These are phyloP conservation scores for Phytophthora constricta DNA, from an alignment of 352 stramenopile genomes.

Conservation along the genomic window DNA sequence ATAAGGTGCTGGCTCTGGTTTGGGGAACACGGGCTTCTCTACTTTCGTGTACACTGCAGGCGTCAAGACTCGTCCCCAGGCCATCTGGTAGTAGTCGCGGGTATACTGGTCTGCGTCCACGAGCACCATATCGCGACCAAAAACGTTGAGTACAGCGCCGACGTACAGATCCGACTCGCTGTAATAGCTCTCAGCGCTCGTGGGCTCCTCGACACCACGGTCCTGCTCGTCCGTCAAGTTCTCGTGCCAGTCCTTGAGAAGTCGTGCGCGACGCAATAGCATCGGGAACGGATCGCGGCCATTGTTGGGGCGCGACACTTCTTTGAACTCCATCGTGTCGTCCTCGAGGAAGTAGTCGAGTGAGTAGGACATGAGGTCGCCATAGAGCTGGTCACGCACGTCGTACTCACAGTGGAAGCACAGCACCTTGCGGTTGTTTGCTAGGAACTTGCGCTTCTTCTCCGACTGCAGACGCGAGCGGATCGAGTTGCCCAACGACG, in stretches of 20 bases:
- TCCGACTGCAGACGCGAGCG: conserved; percentile 67
- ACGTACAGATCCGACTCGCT: conserved; percentile 72
- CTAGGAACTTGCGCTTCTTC: conserved; percentile 89
- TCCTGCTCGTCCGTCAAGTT: conserved; percentile 76
- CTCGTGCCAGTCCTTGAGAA: conserved; percentile 77
- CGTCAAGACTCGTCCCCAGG: conserved; percentile 60
- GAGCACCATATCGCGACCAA: conserved; percentile 68
- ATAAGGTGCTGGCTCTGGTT: conserved; percentile 66
- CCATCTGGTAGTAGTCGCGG: conserved; percentile 75
- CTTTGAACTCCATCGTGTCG: conserved; percentile 90
- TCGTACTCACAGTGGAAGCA: conserved; percentile 90
- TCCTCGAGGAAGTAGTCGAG: conserved; percentile 91
- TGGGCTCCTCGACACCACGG: conserved; percentile 77
- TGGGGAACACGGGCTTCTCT: conserved; percentile 56
- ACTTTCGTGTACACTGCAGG: conserved; percentile 51
- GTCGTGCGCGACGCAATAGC: conserved; percentile 63
- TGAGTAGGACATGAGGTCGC: conserved; percentile 80
- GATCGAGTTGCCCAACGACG: conserved; percentile 75
- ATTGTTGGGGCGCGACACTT: conserved; percentile 81
- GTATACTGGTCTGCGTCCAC: conserved; percentile 84
- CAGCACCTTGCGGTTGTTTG: conserved; percentile 87
- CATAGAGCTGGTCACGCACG: conserved; percentile 77
- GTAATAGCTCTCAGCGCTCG: conserved; percentile 70
- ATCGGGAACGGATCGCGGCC: conserved; percentile 83
- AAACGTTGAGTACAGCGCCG: conserved; percentile 73